Base-by-base conservation (phyloP, 2,329 filamentous ascomycete genomes). In the Hypomyces perniciosus region DNA sequence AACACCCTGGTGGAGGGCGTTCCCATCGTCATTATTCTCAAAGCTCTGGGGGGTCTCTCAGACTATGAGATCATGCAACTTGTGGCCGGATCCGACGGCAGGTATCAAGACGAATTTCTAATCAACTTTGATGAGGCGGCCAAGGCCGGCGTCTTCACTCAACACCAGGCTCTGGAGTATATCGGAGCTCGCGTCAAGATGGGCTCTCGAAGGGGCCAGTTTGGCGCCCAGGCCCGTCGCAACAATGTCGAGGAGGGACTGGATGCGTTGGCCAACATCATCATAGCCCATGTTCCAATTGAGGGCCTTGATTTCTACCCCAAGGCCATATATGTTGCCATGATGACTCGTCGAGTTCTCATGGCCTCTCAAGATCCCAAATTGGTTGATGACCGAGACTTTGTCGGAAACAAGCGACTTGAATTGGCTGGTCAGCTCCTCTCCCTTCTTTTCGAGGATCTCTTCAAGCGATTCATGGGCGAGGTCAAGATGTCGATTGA, bases 331-430 rank as follows among this genome's bases (percentile, higher is more conserved):
- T 99, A 97, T 62, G 83, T 99, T 50, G 92, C 92, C 44, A 89
- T 96, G 74, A 99, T 99, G 93, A 89, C 90, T 29, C 86, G 93
- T n/a, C 83, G 91, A 67, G 91, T 97, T 4, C 72, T 99, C 44
- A 96, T 97, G 88, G 91, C 91, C 2, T 86, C 90, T 63, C 87
- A 93, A 53, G 89, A 99, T 63, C 81, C 88, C 1, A 90, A 86
- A 51, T 75, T 97, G 48, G 90, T 99, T 2, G 93, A 99, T 61
- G 93, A 99, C 66, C 82, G 93, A 64, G 95, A 99, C 70, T 99
- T 97, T 63, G 90, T 99, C 30, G 93, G 93, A 58, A 99, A 99
- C 72, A 99, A 99, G 72, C 84, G 93, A 54, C 76, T 99, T 40
- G 93, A 99, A 68, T 70, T 99, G 70, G 95, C 95, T 48, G 93